Evolutionary conservation across 345 rosid species (phyloP).

Genomic region (Lepidium didymum): DNA sequence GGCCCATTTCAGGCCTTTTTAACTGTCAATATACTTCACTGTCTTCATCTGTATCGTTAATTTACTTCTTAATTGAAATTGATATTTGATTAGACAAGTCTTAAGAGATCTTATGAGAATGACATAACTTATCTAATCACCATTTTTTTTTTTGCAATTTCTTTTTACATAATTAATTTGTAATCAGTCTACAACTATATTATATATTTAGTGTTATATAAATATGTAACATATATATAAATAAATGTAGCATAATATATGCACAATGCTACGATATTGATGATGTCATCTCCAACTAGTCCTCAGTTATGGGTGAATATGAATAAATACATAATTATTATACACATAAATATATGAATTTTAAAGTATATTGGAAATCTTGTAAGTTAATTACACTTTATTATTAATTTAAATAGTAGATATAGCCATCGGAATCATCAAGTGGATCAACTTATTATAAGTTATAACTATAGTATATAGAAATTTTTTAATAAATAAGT

Average conservation of each 20-base stretch:
- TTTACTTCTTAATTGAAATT: background rate
- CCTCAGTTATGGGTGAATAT: slow-evolving; percentile 3
- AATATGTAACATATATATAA: background rate
- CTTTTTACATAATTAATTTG: no score
- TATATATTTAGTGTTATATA: background rate
- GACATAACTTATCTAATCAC: no score
- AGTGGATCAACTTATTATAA: slow-evolving; percentile 15
- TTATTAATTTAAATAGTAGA: background rate
- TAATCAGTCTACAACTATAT: no score
- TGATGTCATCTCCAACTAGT: background rate
- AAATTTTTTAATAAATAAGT: background rate
- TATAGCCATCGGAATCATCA: slow-evolving; percentile 18
- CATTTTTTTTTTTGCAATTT: no score
- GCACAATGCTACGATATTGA: background rate
- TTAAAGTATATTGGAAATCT: slow-evolving; percentile 11
- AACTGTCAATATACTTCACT: slow-evolving; percentile 10
- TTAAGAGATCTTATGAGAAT: no score
- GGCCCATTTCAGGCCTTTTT: slow-evolving; percentile 18
- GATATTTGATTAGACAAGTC: no score
- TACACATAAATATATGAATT: background rate
- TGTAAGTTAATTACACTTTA: slow-evolving; percentile 4
- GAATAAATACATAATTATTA: background rate
- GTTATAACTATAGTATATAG: background rate
- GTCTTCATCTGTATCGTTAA: background rate
- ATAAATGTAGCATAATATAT: background rate